These are phyloP conservation scores for Meyerozyma guilliermondii DNA, from an alignment of 1,139 yeast species.

Conservation along the genomic window DNA sequence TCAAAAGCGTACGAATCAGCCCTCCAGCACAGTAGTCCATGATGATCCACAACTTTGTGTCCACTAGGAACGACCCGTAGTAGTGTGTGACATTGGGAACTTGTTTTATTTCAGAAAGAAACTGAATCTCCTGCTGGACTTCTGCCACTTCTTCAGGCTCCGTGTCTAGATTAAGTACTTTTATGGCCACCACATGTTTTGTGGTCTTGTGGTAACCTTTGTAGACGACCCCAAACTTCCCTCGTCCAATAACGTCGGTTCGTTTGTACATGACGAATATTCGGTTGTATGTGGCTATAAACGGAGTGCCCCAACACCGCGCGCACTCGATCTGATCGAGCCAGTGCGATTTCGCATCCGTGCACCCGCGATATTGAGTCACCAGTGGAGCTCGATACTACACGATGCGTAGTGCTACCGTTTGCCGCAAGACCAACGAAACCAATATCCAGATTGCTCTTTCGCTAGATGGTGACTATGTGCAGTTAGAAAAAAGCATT, in stretches of 20 bases:
- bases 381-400: not conserved
- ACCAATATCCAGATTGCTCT: constrained; percentile 87
- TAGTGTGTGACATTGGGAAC: constrained; percentile 91
- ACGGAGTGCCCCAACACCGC: not conserved
- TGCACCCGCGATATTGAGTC: not conserved
- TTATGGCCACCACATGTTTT: constrained; percentile 83
- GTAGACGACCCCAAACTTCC: constrained; percentile 95
- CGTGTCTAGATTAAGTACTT: constrained; percentile 87
- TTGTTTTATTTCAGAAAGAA: constrained; percentile 73
- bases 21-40: constrained; percentile 99
- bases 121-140: constrained; percentile 89
- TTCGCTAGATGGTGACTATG: constrained; percentile 77
- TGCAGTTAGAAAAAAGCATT: constrained; percentile 55
- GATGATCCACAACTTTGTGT: constrained; percentile 90
- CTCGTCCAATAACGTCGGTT: constrained; percentile 90
- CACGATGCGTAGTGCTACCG: constrained; percentile 36
- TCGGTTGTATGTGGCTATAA: not conserved
- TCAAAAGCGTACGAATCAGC: constrained; percentile 76
- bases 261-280: constrained; percentile 49
- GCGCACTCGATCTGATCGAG: not conserved
- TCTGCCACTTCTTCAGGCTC: constrained; percentile 92
- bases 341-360: not conserved
- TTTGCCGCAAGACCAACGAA: constrained; percentile 80
- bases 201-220: constrained; percentile 67
- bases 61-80: constrained; percentile 81